These are phyloP conservation scores for Myxozyma sirexii DNA, from an alignment of 805 yeast species.

Conservation along the genomic window DNA sequence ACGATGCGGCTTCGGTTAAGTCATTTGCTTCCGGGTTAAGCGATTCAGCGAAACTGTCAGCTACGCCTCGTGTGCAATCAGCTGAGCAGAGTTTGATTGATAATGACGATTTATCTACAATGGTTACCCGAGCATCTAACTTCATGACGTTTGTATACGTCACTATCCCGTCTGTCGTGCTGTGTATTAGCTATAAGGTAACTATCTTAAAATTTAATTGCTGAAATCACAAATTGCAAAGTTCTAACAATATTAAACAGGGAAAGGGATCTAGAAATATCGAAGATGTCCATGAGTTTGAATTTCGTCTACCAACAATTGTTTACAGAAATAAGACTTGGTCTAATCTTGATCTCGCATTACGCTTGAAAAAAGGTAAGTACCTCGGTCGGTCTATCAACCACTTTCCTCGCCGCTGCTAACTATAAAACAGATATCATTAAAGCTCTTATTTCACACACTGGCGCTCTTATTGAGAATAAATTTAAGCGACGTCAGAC, in stretches of 20 bases:
- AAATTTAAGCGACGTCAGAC: slow-evolving; percentile 51
- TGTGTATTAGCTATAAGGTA: slow-evolving; percentile 69
- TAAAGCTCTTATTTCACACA: slow-evolving; percentile 47
- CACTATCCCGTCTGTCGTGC: slow-evolving; percentile 51
- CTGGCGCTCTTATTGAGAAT: slow-evolving; percentile 79
- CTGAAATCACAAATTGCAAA: not conserved
- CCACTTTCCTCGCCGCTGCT: too few species aligned
- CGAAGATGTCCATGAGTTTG: slow-evolving; percentile 75
- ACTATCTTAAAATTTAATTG: slow-evolving; percentile 12
- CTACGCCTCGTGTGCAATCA: not conserved
- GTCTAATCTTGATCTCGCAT: slow-evolving; percentile 68
- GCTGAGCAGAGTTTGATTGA: not conserved
- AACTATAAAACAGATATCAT: slow-evolving; percentile 40
- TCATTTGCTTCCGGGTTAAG: slow-evolving; percentile 14
- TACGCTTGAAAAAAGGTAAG: slow-evolving; percentile 60
- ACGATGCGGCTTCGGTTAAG: slow-evolving; percentile 22
- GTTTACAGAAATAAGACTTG: slow-evolving; percentile 64
- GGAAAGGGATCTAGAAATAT: slow-evolving; percentile 71
- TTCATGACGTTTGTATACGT: slow-evolving; percentile 69
- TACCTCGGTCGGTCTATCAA: not conserved
- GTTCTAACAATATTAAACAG: slow-evolving; percentile 8
- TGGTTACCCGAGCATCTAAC: slow-evolving; percentile 75
- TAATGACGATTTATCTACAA: slow-evolving; percentile 49
- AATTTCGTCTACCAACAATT: slow-evolving; percentile 64
- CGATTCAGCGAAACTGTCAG: slow-evolving; percentile 1